Conservation (phyloP, 2,329 filamentous ascomycete species). For the Exophiala bonariae region DNA sequence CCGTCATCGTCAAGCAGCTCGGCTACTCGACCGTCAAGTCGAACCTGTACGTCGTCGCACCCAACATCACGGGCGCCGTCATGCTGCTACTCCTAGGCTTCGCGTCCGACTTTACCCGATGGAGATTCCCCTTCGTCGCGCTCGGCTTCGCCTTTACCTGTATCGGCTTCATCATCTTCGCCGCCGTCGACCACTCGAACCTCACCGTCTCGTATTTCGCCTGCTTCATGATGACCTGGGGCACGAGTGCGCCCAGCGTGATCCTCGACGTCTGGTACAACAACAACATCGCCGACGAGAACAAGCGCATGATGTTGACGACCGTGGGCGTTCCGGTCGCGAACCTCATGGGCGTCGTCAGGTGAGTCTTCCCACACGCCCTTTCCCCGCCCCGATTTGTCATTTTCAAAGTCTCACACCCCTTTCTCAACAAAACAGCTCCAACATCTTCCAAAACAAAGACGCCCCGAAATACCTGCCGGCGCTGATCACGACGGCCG, state of each 20-base stretch:
- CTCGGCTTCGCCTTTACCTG: constrained; percentile 74
- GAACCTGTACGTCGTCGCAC: constrained; percentile 78
- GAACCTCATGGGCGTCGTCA: constrained; percentile 73
- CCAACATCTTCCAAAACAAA: constrained; percentile 65
- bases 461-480: constrained; percentile 68
- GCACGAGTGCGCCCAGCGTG: constrained; percentile 72
- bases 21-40: constrained; percentile 61
- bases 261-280: constrained; percentile 74
- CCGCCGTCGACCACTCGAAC: constrained; percentile 63
- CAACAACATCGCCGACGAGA: constrained; percentile 79
- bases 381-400: too few species aligned
- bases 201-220: constrained; percentile 72
- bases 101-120: constrained; percentile 40
- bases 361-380: background rate
- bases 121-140: constrained; percentile 72
- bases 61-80: constrained; percentile 71
- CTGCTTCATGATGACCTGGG: constrained; percentile 81
- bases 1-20: constrained; percentile 56
- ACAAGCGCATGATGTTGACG: constrained; percentile 68
- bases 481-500: constrained; percentile 64
- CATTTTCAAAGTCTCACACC: too few species aligned
- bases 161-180: constrained; percentile 76
- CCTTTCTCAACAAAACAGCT: constrained; percentile 34
- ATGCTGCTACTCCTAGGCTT: constrained; percentile 24
- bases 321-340: constrained; percentile 72